Base-by-base conservation (phyloP, 257 asterid species). In the Nyctanthes arbortristis region DNA sequence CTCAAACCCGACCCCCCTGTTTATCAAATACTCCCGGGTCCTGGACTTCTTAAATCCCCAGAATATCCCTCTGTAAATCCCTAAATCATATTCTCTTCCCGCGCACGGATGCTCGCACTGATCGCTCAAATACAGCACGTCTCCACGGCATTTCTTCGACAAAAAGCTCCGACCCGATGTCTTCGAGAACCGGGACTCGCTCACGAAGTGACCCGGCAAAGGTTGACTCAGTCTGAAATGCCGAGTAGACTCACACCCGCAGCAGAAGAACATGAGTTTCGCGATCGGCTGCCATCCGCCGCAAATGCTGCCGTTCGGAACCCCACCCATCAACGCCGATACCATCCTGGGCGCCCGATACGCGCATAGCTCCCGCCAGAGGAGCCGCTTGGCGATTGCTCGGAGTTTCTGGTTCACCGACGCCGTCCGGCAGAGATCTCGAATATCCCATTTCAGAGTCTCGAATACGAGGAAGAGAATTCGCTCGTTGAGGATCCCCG, bases 231-330 rank as follows among this genome's bases (percentile, higher is more conserved):
- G 16, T 25, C 52, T 29, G 35, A 82, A 78, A 73, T 75, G 71
- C 47, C 72, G 78, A 27, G 66, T 82, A 25, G 82, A 75, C 60
- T 31, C 58, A 28, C 86, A 82, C 9, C 84, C 86, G 58, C 77
- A 72, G 65, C 86, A 82, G 70, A 65, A 75, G 63, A 75, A 82
- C 20, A 82, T 56, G 16, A 82, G 63, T 63, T 78, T 81, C 24
- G 86, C 82, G 54, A 82, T 54, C 37, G 81, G 73, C 49, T 72
- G 76, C 86, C 86, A 82, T 16, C 80, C 86, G 2, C 77, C 84
- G 4, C 63, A 79, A 5, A 73, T 56, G 9, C 79, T 68, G 20
- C 74, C 55, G 18, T 60, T 73, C 12, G 71, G 70, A 0, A 18
- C 54, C 9, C 84, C 81, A 18, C 63, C 73, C 0, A 71, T 69